Percentiles rank a stretch among this genome's conserved stretches.
phyloP scores from a whole-genome alignment of 2,329 filamentous ascomycete species.

The Trichoderma sp. region DNA sequence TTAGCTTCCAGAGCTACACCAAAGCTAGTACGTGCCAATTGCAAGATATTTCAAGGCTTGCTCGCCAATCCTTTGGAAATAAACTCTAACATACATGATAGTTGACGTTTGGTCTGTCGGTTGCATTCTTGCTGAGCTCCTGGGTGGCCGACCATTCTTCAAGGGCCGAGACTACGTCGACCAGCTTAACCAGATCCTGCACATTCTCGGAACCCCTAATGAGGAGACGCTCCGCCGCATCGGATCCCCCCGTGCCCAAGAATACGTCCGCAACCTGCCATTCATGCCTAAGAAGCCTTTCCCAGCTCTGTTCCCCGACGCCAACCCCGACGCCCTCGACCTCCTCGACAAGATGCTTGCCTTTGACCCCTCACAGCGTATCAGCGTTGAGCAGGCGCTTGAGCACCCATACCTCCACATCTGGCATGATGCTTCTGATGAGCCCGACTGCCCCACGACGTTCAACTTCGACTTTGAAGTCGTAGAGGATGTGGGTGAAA shows the following conservation, averaged over 20 bases:
- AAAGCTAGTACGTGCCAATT: conserved; percentile 80
- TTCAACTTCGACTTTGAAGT: conserved; percentile 99
- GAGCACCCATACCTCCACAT: conserved; percentile 97
- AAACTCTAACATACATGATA: conserved; percentile 39
- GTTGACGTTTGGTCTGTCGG: conserved; percentile 99
- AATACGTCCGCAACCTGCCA: conserved; percentile 95
- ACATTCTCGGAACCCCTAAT: conserved; percentile 95
- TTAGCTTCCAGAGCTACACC: conserved; percentile 99
- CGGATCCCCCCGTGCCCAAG: conserved; percentile 91
- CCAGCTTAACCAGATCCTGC: conserved; percentile 98
- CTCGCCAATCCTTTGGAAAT: not conserved
- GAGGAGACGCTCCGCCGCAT: conserved; percentile 93
- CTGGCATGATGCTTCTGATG: conserved; percentile 97
- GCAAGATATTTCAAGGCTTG: not conserved
- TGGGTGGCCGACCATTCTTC: conserved; percentile 97
- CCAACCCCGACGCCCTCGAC: conserved; percentile 94
- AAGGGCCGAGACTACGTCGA: conserved; percentile 99
- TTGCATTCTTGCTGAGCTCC: conserved; percentile 93
- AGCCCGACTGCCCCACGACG: conserved; percentile 87
- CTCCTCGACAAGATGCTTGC: conserved; percentile 96
- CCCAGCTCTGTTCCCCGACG: conserved; percentile 83
- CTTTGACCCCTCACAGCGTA: conserved; percentile 91
- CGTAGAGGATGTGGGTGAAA: conserved; percentile 90
- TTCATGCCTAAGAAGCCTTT: conserved; percentile 95
- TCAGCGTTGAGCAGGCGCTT: conserved; percentile 91